These are phyloP conservation scores for Yamadazyma atmosphaerica DNA, from an alignment of 1,139 yeast genomes.

Conservation along the genomic window DNA sequence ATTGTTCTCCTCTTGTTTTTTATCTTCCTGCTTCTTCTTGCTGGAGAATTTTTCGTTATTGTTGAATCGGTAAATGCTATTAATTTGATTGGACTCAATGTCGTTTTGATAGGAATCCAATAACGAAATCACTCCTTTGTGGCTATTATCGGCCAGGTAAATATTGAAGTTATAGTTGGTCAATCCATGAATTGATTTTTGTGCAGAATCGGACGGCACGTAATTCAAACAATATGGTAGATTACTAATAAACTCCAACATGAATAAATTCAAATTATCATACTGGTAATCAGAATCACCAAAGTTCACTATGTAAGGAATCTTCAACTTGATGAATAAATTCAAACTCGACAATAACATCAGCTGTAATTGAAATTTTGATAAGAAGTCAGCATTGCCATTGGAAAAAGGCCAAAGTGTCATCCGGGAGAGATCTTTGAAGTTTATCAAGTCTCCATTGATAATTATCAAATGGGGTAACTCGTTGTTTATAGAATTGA, in stretches of 20 bases:
- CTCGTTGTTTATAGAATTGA: constrained; percentile 29
- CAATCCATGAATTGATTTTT: constrained; percentile 27
- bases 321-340: constrained; percentile 30
- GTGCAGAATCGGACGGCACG: constrained; percentile 8
- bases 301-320: constrained; percentile 40
- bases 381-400: constrained; percentile 1
- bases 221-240: constrained; percentile 42
- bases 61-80: constrained; percentile 25
- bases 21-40: background rate
- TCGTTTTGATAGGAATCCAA: constrained; percentile 34
- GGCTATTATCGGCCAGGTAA: constrained; percentile 14
- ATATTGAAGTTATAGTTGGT: constrained; percentile 37
- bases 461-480: constrained; percentile 38
- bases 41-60: constrained; percentile 4
- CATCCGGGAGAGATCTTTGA: background rate
- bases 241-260: constrained; percentile 25
- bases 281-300: constrained; percentile 32
- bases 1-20: background rate
- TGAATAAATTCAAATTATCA: constrained; percentile 14
- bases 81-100: constrained; percentile 34
- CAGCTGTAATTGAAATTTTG: background rate
- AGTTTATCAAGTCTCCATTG: constrained; percentile 38
- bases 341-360: constrained; percentile 23
- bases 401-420: constrained; percentile 5
- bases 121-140: constrained; percentile 29